Evolutionary conservation across 2,329 filamentous ascomycete species (phyloP).

Genomic region (Trichoderma atroviride): DNA sequence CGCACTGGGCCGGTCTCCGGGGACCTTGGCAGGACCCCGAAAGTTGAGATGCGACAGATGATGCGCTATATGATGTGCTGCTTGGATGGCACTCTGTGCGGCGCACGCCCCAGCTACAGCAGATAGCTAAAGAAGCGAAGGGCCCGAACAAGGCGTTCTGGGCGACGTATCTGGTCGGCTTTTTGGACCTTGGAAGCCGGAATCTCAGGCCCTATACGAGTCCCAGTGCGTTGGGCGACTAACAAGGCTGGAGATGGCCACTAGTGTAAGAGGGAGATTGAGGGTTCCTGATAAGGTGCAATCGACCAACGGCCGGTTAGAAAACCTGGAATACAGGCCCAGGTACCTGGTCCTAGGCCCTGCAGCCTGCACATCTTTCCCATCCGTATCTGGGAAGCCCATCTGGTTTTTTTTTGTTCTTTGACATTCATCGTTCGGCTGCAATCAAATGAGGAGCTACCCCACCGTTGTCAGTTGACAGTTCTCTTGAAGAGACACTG

Average conservation of each 20-base stretch:
- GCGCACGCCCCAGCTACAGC: not conserved
- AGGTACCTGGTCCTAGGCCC: constrained; percentile 19
- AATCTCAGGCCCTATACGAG: not conserved
- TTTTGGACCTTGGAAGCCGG: not conserved
- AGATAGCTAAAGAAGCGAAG: not conserved
- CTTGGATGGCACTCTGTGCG: not conserved
- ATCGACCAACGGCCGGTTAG: not conserved
- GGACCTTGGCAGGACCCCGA: constrained; percentile 29
- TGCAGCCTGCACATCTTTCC: not conserved
- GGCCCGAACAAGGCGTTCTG: not conserved
- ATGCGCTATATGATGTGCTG: not conserved
- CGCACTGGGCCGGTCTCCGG: constrained; percentile 23
- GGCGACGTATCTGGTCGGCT: not conserved
- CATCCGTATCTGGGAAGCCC: not conserved
- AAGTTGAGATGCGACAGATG: constrained; percentile 28
- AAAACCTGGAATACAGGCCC: constrained; percentile 3
- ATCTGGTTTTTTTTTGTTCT: not conserved
- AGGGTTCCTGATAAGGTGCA: not conserved
- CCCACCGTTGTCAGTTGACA: not conserved
- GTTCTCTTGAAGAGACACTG: not conserved
- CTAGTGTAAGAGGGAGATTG: constrained; percentile 8
- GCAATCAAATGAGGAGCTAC: not conserved
- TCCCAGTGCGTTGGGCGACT: constrained; percentile 21
- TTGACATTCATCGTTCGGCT: not conserved
- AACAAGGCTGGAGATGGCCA: constrained; percentile 1